Evolutionary conservation across 1,284 basidiomycete species (phyloP), one percentile per base, ranked within the genome.

Genomic region (Mycena sp.): DNA sequence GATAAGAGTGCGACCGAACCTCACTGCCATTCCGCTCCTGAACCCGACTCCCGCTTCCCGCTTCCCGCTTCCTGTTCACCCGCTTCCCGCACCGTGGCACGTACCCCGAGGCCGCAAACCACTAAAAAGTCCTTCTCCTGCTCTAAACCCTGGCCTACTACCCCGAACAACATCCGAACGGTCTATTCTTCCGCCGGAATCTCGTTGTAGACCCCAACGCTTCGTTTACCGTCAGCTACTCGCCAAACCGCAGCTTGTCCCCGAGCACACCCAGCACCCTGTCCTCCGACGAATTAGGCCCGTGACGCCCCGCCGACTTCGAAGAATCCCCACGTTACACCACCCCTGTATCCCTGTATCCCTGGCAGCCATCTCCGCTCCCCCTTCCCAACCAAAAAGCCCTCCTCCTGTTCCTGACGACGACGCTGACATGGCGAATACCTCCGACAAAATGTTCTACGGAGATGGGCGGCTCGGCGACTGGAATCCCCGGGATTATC

Each of bases 361-460:
- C n/a, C n/a, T n/a, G n/a, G n/a, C n/a, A n/a, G n/a, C n/a, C n/a
- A n/a, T n/a, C n/a, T n/a, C 35, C 25, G n/a, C 16, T 1, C 50
- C 25, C 23, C 25, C 37, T 1, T 16, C 12, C 6, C 2, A 21
- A 25, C 23, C 35, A 23, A 11, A 19, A 10, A 6, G 12, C 12
- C 32, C 32, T 14, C 21, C 29, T 19, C 25, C 25, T 23, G 21
- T 1, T 25, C 30, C 29, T 4, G 51, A 53, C 38, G 16, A 17
- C 26, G 7, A n/a, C 25, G n/a, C n/a, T 12, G 51, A 40, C 5
- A 53, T 53, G n/a, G 51, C 12, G 23, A 10, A 12, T 23, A 23
- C 16, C 40, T 6, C 19, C 25, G 37, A 52, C 37, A 52, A 52
- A 40, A 52, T 52, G 50, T 52, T 52, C 50, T 52, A 53, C n/a